Evolutionary conservation across 805 yeast species (phyloP).

Genomic region (Pichia heedii): DNA sequence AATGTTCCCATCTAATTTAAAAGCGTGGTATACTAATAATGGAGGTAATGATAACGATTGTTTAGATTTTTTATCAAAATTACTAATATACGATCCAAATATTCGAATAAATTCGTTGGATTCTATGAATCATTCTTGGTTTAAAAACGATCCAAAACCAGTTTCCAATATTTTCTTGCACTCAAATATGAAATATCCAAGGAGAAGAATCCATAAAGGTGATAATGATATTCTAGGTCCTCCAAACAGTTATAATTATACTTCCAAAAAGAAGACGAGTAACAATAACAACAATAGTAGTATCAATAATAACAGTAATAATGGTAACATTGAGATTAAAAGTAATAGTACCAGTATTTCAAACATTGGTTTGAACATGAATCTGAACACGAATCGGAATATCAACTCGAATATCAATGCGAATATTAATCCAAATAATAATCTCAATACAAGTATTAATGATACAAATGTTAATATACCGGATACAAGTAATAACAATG

Average conservation of each 20-base stretch:
- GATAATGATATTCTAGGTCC: constrained; percentile 62
- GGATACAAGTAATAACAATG: no score
- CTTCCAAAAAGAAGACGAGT: not conserved
- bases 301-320: not conserved
- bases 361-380: no score
- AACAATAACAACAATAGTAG: not conserved
- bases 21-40: constrained; percentile 78
- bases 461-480: no score
- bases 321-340: constrained; percentile 1
- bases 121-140: constrained; percentile 72
- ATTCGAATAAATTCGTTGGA: constrained; percentile 68
- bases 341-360: constrained; percentile 7
- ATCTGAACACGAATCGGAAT: no score
- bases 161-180: constrained; percentile 69
- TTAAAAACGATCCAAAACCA: constrained; percentile 60
- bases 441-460: no score
- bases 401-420: no score
- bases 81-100: constrained; percentile 79
- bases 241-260: constrained; percentile 12
- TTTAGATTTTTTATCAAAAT: constrained; percentile 48
- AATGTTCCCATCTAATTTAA: constrained; percentile 58
- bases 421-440: no score
- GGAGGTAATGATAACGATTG: constrained; percentile 71
- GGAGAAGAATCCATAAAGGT: constrained; percentile 76
- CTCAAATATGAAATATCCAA: constrained; percentile 66